A percentile compares a stretch with the other conserved stretches of the same genome.
phyloP scores from a whole-genome alignment of 805 yeast species.

The Wickerhamiella slavikovae region DNA sequence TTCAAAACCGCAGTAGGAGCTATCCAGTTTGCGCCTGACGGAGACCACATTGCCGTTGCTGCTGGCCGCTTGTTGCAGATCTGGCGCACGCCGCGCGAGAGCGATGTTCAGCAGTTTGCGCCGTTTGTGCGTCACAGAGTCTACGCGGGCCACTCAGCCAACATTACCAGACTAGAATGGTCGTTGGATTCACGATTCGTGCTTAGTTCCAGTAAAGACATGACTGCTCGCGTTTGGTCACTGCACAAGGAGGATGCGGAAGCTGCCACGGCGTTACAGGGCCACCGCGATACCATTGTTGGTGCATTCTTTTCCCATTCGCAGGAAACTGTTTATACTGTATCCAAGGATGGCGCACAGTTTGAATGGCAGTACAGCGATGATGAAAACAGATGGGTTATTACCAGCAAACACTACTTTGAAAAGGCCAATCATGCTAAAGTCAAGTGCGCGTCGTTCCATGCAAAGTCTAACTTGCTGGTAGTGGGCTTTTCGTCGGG shows the following conservation, averaged over 20 bases:
- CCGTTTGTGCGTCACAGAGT: conserved; percentile 83
- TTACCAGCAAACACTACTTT: conserved; percentile 56
- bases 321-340: conserved; percentile 79
- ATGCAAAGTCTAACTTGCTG: conserved; percentile 44
- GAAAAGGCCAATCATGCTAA: conserved; percentile 33
- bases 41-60: conserved; percentile 70
- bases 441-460: conserved; percentile 70
- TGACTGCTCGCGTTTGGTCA: conserved; percentile 74
- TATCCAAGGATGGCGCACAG: conserved; percentile 87
- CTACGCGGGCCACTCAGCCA: conserved; percentile 83
- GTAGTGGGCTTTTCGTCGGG: conserved; percentile 82
- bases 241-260: conserved; percentile 43
- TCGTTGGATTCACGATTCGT: conserved; percentile 78
- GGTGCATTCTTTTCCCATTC: conserved; percentile 71
- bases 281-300: conserved; percentile 77
- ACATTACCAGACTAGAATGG: conserved; percentile 65
- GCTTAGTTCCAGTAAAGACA: conserved; percentile 69
- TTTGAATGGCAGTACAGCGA: conserved; percentile 70
- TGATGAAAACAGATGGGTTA: conserved; percentile 43
- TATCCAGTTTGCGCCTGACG: conserved; percentile 74
- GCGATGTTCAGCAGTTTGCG: conserved; percentile 82
- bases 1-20: conserved; percentile 63
- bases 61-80: conserved; percentile 67
- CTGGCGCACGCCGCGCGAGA: conserved; percentile 72
- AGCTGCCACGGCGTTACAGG: conserved; percentile 74